Evolutionary conservation across 116 monocot genomes (phyloP).

Genomic region (Trichopus zeylanicus): DNA sequence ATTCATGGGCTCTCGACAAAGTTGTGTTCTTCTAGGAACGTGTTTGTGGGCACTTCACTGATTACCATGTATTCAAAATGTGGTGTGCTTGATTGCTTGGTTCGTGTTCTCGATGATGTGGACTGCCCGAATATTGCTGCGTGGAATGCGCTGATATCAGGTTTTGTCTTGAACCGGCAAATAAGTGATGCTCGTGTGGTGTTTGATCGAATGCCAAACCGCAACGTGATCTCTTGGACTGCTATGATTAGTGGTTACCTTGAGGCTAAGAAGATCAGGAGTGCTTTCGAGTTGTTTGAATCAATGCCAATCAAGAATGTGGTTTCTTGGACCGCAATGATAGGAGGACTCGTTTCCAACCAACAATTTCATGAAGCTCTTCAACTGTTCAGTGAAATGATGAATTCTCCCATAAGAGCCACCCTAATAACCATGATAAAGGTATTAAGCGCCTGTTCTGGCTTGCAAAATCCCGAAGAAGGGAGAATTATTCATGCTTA

Average conservation of each 20-base stretch:
- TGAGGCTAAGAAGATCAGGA: conserved; percentile 15
- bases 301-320: conserved; percentile 38
- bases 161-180: conserved; percentile 25
- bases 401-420: conserved; percentile 15
- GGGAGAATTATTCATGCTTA: conserved; percentile 46
- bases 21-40: conserved; percentile 18
- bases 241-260: conserved; percentile 40
- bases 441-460: conserved; percentile 35
- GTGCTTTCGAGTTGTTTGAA: conserved; percentile 41
- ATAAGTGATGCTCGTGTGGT: conserved; percentile 26
- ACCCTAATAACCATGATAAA: conserved; percentile 13
- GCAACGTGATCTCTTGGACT: conserved; percentile 68
- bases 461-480: conserved; percentile 14
- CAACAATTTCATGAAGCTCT: conserved; percentile 33
- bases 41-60: conserved; percentile 53
- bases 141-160: conserved; percentile 63
- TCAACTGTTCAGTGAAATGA: conserved; percentile 30
- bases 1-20: conserved; percentile 50
- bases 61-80: conserved; percentile 58
- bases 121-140: conserved; percentile 23
- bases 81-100: conserved; percentile 23
- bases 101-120: conserved; percentile 29
- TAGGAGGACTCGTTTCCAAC: conserved; percentile 44
- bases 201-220: conserved; percentile 49
- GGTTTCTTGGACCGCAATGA: conserved; percentile 46